Evolutionary conservation across 2,329 filamentous ascomycete genomes (phyloP), one percentile per base, ranked within the genome.

Genomic region (Neopestalotiopsis sp.): DNA sequence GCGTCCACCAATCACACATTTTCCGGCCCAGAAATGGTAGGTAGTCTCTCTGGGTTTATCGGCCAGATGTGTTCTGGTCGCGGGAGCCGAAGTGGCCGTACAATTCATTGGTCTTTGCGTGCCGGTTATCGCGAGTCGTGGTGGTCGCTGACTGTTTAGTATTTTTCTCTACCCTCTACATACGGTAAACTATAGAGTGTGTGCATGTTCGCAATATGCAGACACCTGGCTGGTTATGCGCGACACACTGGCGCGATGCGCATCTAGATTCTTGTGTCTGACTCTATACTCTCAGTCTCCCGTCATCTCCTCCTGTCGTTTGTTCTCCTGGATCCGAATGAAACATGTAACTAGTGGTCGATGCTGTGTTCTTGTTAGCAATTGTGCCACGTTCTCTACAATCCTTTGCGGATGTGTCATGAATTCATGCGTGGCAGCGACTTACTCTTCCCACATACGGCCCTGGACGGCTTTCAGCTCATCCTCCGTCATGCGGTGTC

Each of bases 381-480:
- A 38, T 17, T 62, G 30, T 62, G 59, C 59, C 65, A 49, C 61
- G 34, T 20, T 65, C 42, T 28, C 30, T 45, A 58, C 14, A 10
- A 30, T 34, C n/a, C 17, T 17, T 45, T n/a, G 20, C 12, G 49
- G 12, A 14, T 17, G 7, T 13, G 57, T 30, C 57, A 30, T 30
- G 49, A 56, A 56, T 17, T 56, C 17, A 56, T 13, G 57, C 24
- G 57, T 66, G 49, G n/a, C 34, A 24, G 66, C 67, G 70, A 81
- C 85, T 83, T 82, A 91, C 89, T 91, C 94, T 82, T 97, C 94
- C 95, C 95, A 98, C 74, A 94, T 92, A 73, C 95, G 89, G 71
- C 95, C 95, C 79, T 96, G 91, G 34, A 98, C 94, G 67, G 93
- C 91, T 73, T 91, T 86, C 71, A 98, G 86, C 80, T 98, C 95